Evolutionary conservation across 768 basidiomycete species (phyloP), one percentile per base, ranked within the genome.

Genomic region (Kockovaella imperatae): DNA sequence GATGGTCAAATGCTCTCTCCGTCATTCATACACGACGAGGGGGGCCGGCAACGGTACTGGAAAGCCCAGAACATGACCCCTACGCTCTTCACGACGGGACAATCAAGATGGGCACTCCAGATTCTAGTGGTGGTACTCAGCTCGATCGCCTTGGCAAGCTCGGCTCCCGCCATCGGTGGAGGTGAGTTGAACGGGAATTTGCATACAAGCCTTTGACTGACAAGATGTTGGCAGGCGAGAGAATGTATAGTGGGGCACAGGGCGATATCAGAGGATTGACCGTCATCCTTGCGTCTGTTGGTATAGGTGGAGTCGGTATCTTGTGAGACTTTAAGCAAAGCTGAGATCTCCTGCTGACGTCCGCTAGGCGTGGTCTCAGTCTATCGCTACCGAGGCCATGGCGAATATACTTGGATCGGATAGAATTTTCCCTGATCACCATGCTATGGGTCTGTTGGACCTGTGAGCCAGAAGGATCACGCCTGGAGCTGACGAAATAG

Each of bases 361-460:
- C n/a, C 20, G 20, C 36, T 39, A 20, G 21, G 13, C 10, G 8
- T 10, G 36, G 13, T 11, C 20, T 11, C 40, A 65, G 63, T 28
- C 60, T 43, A 10, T 35, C 61, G 14, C 30, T 57, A 23, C 56
- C 61, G 2, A 49, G 30, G 32, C 54, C 59, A 42, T 67, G 64
- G 61, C 29, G 59, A 23, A 31, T 56, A 20, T 61, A 61, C 32
- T 17, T 63, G 28, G 62, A 63, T 35, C 49, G 64, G 26, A 3
- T 59, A 8, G 64, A 63, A 31, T 67, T 67, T 50, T 46, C 50
- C 11, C 45, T 61, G 43, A 42, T 61, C 11, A 18, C 59, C 4
- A 49, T 63, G 53, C 39, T 67, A 5, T 67, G 64, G 61, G 61
- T 67, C 25, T 55, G 57, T 24, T 67, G 64, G 64, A 63, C 62